Evolutionary conservation across 257 asterid genomes (phyloP).

Genomic region (Primulina tabacum): DNA sequence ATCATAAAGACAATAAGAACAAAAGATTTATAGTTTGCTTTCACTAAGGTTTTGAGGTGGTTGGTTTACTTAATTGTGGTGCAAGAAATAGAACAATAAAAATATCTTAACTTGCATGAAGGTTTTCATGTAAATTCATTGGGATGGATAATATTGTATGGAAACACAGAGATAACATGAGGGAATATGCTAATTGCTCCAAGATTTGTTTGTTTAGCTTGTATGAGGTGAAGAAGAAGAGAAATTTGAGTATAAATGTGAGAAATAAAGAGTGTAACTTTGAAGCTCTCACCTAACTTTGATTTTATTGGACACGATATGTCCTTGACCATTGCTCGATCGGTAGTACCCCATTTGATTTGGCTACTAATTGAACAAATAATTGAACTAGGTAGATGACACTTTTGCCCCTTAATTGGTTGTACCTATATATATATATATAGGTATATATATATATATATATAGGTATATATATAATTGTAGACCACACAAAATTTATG

Average conservation of each 20-base stretch:
- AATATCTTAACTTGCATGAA: conserved; percentile 24
- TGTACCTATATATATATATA: too few species aligned
- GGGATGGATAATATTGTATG: too few species aligned
- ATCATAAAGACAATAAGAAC: neutral
- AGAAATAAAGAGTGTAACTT: conserved; percentile 22
- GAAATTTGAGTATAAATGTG: conserved; percentile 32
- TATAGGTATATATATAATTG: too few species aligned
- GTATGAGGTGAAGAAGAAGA: conserved; percentile 42
- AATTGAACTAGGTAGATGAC: neutral
- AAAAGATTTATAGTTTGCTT: neutral
- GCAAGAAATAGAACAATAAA: conserved; percentile 22
- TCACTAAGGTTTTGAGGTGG: neutral
- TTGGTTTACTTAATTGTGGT: conserved; percentile 22
- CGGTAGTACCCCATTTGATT: neutral
- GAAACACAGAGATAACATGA: too few species aligned
- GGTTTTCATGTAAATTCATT: neutral
- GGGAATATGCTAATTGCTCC: neutral
- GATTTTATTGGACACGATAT: conserved; percentile 61
- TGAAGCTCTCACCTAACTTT: conserved; percentile 63
- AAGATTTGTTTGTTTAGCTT: conserved; percentile 20
- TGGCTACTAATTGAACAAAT: neutral
- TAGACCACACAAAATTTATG: too few species aligned
- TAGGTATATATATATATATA: too few species aligned
- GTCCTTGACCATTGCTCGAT: conserved; percentile 1
- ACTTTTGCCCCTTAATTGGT: neutral